Conservation (phyloP, 2,329 filamentous ascomycete species). For the Pestalotiopsis sp. region DNA sequence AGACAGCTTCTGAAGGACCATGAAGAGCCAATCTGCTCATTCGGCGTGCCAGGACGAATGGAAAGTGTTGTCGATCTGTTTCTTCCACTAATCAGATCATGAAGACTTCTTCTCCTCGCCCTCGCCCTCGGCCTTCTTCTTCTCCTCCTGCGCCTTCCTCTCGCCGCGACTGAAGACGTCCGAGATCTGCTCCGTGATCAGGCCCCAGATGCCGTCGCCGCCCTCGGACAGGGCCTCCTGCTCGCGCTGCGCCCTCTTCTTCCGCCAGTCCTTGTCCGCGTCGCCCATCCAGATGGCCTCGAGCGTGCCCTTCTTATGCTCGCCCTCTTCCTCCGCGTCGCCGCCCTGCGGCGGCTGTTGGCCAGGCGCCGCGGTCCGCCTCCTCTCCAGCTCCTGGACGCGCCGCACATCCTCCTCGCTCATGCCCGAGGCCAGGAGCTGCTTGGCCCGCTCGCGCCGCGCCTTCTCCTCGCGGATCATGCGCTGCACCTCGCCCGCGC, state of each 20-base stretch:
- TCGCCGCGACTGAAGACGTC: constrained; percentile 44
- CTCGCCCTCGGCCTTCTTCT: constrained; percentile 15
- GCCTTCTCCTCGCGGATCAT: constrained; percentile 47
- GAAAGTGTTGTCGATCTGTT: neutral
- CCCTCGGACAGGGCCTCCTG: constrained; percentile 51
- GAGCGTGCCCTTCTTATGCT: constrained; percentile 29
- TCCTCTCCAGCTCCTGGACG: constrained; percentile 24
- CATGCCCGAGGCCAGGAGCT: constrained; percentile 21
- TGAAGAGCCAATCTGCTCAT: neutral
- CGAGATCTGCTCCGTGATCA: constrained; percentile 57
- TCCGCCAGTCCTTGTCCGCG: constrained; percentile 54
- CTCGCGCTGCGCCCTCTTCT: constrained; percentile 52
- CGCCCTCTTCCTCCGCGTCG: constrained; percentile 1
- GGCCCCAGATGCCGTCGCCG: constrained; percentile 55
- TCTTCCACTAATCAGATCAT: neutral
- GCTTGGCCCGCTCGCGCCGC: constrained; percentile 25
- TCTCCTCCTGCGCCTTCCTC: constrained; percentile 27
- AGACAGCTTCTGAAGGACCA: neutral
- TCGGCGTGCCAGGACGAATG: neutral
- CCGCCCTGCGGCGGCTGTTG: neutral
- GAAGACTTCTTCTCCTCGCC: constrained; percentile 1
- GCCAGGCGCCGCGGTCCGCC: constrained; percentile 11
- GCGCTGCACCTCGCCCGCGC: constrained; percentile 46
- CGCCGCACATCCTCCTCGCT: constrained; percentile 29
- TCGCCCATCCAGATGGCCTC: constrained; percentile 59